phyloP scores from a whole-genome alignment of 805 yeast species.

The Candida ortonii region DNA sequence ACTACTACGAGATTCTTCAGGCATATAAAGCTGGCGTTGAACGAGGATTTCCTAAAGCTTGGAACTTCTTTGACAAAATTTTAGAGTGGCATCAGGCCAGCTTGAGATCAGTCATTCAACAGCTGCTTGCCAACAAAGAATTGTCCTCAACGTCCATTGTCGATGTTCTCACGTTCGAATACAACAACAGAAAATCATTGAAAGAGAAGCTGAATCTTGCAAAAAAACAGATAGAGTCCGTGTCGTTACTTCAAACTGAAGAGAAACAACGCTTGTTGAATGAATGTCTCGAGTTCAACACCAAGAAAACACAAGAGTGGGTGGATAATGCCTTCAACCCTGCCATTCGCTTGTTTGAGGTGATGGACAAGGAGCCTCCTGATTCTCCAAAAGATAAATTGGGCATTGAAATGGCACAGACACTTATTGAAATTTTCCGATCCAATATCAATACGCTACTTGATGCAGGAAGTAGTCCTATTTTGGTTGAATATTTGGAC shows the following conservation, averaged over 20 bases:
- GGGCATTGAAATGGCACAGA: conserved; percentile 31
- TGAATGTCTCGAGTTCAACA: conserved; percentile 73
- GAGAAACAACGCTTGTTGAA: conserved; percentile 69
- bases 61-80: conserved; percentile 67
- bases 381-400: conserved; percentile 25
- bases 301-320: conserved; percentile 83
- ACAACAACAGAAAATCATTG: conserved; percentile 57
- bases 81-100: conserved; percentile 66
- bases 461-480: conserved; percentile 35
- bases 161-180: conserved; percentile 73
- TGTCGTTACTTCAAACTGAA: conserved; percentile 53
- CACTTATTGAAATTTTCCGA: conserved; percentile 23
- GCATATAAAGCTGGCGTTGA: conserved; percentile 60
- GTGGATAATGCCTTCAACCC: conserved; percentile 44
- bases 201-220: conserved; percentile 47
- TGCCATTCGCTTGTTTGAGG: conserved; percentile 50
- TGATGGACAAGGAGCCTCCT: conserved; percentile 68
- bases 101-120: conserved; percentile 59
- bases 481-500: conserved; percentile 23
- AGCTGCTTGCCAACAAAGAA: conserved; percentile 42
- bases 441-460: conserved; percentile 36
- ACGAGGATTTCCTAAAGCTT: conserved; percentile 62
- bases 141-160: conserved; percentile 78
- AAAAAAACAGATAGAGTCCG: conserved; percentile 45
- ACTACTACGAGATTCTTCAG: conserved; percentile 79